Percentiles rank a stretch among this genome's conserved stretches.
Evolutionary conservation across 1,284 basidiomycete genomes (phyloP).

Genomic region (Retiboletus fuscus): DNA sequence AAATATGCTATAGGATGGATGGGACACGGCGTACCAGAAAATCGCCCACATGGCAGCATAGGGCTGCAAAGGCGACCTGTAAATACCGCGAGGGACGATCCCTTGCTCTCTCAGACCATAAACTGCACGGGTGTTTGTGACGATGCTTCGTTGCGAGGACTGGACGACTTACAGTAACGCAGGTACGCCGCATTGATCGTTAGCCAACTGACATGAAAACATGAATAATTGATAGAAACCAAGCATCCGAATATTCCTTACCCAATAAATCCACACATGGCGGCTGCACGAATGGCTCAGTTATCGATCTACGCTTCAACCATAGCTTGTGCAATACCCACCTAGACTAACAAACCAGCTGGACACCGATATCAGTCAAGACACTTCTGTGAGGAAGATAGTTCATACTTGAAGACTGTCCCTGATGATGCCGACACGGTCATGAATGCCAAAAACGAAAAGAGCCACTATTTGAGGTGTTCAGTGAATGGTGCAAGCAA

Average conservation of each 20-base stretch:
- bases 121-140: constrained; percentile 48
- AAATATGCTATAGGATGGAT: background rate
- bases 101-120: constrained; percentile 70
- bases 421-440: constrained; percentile 30
- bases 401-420: constrained; percentile 43
- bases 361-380: constrained; percentile 9
- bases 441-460: constrained; percentile 43
- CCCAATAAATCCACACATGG: constrained; percentile 64
- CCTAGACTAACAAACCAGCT: constrained; percentile 64
- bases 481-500: constrained; percentile 44
- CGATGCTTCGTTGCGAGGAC: constrained; percentile 21
- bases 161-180: constrained; percentile 55
- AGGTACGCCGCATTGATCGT: constrained; percentile 62
- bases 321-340: constrained; percentile 10
- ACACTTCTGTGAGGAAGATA: background rate
- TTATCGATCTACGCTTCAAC: background rate
- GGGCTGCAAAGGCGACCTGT: constrained; percentile 46
- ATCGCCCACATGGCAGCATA: constrained; percentile 46
- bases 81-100: constrained; percentile 53
- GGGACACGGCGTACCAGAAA: constrained; percentile 39
- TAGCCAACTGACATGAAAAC: constrained; percentile 49
- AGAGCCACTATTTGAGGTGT: constrained; percentile 52
- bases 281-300: constrained; percentile 41
- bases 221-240: constrained; percentile 5
- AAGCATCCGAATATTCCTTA: background rate